phyloP scores from a whole-genome alignment of 768 basidiomycete species.

The Lactarius pseudohatsudake region DNA sequence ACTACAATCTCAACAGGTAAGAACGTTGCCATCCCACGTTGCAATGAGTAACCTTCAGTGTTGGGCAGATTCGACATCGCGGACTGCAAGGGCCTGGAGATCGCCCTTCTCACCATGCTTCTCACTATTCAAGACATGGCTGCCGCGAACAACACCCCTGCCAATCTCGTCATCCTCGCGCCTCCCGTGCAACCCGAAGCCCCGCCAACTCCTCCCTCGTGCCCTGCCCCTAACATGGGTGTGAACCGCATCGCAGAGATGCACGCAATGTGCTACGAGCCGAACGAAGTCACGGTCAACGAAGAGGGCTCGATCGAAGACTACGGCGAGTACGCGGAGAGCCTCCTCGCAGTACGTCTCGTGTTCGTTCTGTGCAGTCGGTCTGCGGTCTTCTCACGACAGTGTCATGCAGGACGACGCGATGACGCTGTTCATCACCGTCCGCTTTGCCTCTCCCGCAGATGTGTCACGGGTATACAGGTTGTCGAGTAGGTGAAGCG shows the following conservation, averaged over 20 bases:
- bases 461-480: slow-evolving; percentile 77
- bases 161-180: slow-evolving; percentile 3
- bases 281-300: slow-evolving; percentile 71
- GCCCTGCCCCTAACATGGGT: slow-evolving; percentile 63
- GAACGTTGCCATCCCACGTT: no score
- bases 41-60: no score
- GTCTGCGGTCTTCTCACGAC: background rate
- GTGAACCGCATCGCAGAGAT: slow-evolving; percentile 70
- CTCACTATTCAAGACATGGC: no score
- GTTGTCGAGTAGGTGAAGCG: slow-evolving; percentile 81
- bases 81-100: no score
- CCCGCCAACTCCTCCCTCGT: slow-evolving; percentile 53
- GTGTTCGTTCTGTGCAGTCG: no score
- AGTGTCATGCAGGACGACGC: slow-evolving; percentile 59
- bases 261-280: slow-evolving; percentile 63
- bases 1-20: no score
- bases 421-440: slow-evolving; percentile 68
- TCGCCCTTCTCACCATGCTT: no score
- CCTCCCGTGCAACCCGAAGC: slow-evolving; percentile 17
- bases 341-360: slow-evolving; percentile 55
- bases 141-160: no score
- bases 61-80: no score
- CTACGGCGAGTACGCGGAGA: slow-evolving; percentile 67
- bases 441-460: slow-evolving; percentile 59
- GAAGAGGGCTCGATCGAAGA: slow-evolving; percentile 64